Evolutionary conservation across 768 basidiomycete species (phyloP).

Genomic region (Suillus plorans): DNA sequence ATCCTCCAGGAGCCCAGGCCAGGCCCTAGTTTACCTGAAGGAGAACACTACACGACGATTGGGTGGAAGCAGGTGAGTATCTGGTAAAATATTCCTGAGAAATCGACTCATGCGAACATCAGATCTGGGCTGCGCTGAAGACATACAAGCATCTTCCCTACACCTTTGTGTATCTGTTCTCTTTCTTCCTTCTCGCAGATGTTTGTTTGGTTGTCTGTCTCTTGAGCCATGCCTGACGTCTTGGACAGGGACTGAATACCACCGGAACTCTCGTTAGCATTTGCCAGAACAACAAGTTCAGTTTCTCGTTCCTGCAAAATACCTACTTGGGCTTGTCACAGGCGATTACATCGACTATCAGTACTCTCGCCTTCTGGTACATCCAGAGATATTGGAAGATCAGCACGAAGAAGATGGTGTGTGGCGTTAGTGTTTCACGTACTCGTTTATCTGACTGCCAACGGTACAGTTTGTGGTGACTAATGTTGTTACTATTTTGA

Average conservation of each 20-base stretch:
- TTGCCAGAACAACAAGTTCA: constrained; percentile 79
- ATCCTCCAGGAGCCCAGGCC: constrained; percentile 84
- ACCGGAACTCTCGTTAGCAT: constrained; percentile 74
- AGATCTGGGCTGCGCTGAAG: constrained; percentile 77
- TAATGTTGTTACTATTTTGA: constrained; percentile 72
- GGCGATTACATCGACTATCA: constrained; percentile 70
- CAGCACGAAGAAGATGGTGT: constrained; percentile 77
- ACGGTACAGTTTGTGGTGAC: constrained; percentile 64
- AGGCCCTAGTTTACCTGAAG: constrained; percentile 75
- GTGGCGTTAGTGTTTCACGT: constrained; percentile 3
- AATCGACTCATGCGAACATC: constrained; percentile 7
- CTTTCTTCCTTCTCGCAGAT: constrained; percentile 79
- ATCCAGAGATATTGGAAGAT: constrained; percentile 80
- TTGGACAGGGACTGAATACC: constrained; percentile 70
- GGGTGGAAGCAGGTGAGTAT: constrained; percentile 77
- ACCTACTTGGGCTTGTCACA: constrained; percentile 78
- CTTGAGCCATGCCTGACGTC: not conserved
- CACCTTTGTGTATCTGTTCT: constrained; percentile 78
- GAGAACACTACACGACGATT: constrained; percentile 74
- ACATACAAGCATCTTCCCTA: constrained; percentile 78
- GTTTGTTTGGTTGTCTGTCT: constrained; percentile 35
- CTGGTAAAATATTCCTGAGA: not conserved
- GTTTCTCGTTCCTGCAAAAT: constrained; percentile 78
- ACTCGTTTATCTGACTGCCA: not conserved
- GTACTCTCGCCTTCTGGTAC: constrained; percentile 81